Conservation (phyloP, 1,284 basidiomycete species). For the Vanrija pseudolonga region DNA sequence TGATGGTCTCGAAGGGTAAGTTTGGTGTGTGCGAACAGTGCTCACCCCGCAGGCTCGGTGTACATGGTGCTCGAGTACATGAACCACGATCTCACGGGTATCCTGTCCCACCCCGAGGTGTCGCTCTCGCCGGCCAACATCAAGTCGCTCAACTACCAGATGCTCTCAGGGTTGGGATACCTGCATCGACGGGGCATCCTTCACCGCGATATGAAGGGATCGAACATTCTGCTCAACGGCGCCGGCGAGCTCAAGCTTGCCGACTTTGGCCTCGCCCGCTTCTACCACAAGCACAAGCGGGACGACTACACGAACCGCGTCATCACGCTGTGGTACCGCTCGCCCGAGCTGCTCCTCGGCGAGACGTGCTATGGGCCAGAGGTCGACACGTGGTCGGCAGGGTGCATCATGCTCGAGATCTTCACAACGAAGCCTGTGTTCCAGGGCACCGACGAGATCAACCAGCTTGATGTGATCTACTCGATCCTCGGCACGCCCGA, state of each 20-base stretch:
- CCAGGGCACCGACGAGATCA: conserved; percentile 94
- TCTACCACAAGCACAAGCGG: conserved; percentile 78
- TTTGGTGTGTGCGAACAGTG: background rate
- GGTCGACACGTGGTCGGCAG: conserved; percentile 99
- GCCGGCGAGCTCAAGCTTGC: conserved; percentile 90
- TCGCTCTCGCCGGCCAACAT: conserved; percentile 79
- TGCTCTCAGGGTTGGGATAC: conserved; percentile 88
- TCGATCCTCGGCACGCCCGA: conserved; percentile 85
- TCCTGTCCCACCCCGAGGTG: conserved; percentile 86
- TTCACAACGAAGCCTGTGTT: conserved; percentile 93
- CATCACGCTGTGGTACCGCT: conserved; percentile 98
- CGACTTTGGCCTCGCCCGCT: conserved; percentile 96
- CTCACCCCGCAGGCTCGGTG: conserved; percentile 66
- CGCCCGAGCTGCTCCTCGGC: conserved; percentile 91
- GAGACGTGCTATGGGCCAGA: conserved; percentile 96
- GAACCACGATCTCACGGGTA: conserved; percentile 96
- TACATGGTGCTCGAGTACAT: conserved; percentile 99
- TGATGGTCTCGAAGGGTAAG: conserved; percentile 95
- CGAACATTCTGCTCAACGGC: conserved; percentile 94
- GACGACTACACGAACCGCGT: conserved; percentile 98
- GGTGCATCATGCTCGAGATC: conserved; percentile 97
- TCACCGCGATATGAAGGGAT: conserved; percentile 97
- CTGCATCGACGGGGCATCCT: conserved; percentile 93
- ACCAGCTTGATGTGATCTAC: conserved; percentile 91
- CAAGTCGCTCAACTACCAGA: conserved; percentile 91